Evolutionary conservation across 2,329 filamentous ascomycete species (phyloP).

Genomic region (Xylariaceae sp.): DNA sequence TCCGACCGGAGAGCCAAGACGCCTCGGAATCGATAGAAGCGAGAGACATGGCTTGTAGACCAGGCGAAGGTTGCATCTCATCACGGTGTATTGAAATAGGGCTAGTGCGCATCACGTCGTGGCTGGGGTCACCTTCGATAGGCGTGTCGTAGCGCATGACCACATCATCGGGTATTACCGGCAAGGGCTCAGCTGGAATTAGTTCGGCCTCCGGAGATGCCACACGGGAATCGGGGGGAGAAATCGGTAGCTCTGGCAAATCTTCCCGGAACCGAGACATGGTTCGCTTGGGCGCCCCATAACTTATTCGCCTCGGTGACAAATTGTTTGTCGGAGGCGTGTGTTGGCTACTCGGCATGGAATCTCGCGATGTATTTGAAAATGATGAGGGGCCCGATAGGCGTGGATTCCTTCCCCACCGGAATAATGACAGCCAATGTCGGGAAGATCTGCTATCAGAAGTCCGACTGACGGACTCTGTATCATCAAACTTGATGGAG

Average conservation of each 20-base stretch:
- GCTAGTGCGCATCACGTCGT: constrained; percentile 39
- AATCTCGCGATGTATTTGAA: constrained; percentile 85
- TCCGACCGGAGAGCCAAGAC: constrained; percentile 85
- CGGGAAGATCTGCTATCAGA: constrained; percentile 49
- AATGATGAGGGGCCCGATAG: constrained; percentile 66
- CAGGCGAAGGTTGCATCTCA: constrained; percentile 45
- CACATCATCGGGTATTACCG: constrained; percentile 32
- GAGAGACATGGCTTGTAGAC: constrained; percentile 71
- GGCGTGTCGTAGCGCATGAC: constrained; percentile 42
- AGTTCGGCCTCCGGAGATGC: constrained; percentile 66
- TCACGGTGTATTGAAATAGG: constrained; percentile 41
- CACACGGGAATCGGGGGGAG: constrained; percentile 76
- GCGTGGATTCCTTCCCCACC: constrained; percentile 57
- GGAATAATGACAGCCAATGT: constrained; percentile 71
- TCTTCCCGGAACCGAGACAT: constrained; percentile 91
- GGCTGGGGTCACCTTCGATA: constrained; percentile 36
- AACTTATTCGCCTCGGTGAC: constrained; percentile 33
- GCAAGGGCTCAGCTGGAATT: constrained; percentile 29
- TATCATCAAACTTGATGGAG: constrained; percentile 40
- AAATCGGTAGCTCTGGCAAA: constrained; percentile 76
- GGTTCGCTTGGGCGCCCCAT: constrained; percentile 63
- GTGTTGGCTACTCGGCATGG: constrained; percentile 53
- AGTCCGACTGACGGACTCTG: constrained; percentile 46
- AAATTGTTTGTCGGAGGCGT: constrained; percentile 32
- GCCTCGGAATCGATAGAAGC: constrained; percentile 94